Base-by-base conservation (phyloP, 257 asterid species). In the Thymus mandschuricus region DNA sequence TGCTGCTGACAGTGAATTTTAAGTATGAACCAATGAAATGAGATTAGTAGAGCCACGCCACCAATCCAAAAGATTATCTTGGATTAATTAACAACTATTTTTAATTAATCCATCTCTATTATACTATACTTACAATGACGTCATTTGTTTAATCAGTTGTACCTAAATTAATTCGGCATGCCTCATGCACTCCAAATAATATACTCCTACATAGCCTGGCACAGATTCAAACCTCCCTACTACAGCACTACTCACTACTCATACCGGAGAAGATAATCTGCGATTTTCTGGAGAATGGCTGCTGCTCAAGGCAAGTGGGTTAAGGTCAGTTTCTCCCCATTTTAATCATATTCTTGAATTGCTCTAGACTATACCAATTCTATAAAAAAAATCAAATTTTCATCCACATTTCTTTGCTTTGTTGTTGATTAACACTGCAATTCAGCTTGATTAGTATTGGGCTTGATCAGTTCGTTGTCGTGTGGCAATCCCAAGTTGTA, bases 271-370 rank as follows among this genome's bases (percentile, higher is more conserved):
- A 49, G 10, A 35, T 10, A 66, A 51, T 59, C 31, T 44, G 35
- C 58, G 57, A 15, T 44, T 63, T 72, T 46, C 21, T 55, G 43
- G 55, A 63, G 10, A 33, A 88, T 88, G 91, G 86, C 79, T 63
- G 64, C 46, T 31, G 66, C 75, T 33, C 60, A 80, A 71, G 88
- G 88, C 69, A 88, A 83, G 60, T 88, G 95, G 95, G 65, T 80
- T 38, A 79, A 86, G 89, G 94, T 87, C 28, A 15, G 54, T 48
- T 45, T 45, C 1, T 13, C 29, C 13, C 56, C 5, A 45, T 45
- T 21, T 21, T 21, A 21, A 21, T 31, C 30, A 38, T 44, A 33
- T 66, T 46, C 69, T 64, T 54, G 60, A 51, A 51, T 27, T 21
- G 58, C 5, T 35, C 31, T 10, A 21, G 58, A 15, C 33, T 52